Base-by-base conservation (phyloP, 2,329 filamentous ascomycete genomes). In the Colletotrichum nymphaeae region DNA sequence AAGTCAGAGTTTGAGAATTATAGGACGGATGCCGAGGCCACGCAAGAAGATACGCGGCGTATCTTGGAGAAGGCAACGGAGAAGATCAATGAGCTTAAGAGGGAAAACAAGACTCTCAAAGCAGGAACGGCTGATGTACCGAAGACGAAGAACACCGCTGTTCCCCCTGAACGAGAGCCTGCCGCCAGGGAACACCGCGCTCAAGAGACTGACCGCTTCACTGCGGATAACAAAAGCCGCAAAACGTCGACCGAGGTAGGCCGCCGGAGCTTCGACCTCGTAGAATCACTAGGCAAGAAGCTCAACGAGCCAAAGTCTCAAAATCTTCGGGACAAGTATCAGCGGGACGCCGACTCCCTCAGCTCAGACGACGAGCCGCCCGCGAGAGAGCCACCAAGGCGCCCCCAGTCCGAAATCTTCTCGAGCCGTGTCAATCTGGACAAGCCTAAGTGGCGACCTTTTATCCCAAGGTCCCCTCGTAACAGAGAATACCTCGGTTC, bases 11-110 rank as follows among this genome's bases (percentile, higher is more conserved):
- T 90, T 72, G 88, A 90, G 53, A 78, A 83, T 9, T 85, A 91
- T 46, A 88, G 88, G 74, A 84, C 86, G 37, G 85, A 89, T 58
- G 86, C 88, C 22, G 88, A 90, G 73, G 79, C 84, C 6, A 86
- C 86, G 49, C 87, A 89, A n/a, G 81, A 83, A 9, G 89, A 92
- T 72, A 88, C 88, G 4, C 86, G 88, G 76, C 84, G 86, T 19
- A 88, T 91, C 2, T 76, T 92, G 57, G 85, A 88, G 66, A 87
- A 86, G 75, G 89, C 90, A 68, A 89, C 91, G 72, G 83, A 85
- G 52, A 89, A 89, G 79, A 90, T 91, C 72, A 81, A 85, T 9
- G 85, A 88, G 56, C 84, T 92, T 8, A 89, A 88, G 79, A 88
- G 86, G 75, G 87, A 89, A 75, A 79, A 90, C 52, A 84, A 83